Base-by-base conservation (phyloP, 805 yeast genomes). In the Maudiozyma bulderi region DNA sequence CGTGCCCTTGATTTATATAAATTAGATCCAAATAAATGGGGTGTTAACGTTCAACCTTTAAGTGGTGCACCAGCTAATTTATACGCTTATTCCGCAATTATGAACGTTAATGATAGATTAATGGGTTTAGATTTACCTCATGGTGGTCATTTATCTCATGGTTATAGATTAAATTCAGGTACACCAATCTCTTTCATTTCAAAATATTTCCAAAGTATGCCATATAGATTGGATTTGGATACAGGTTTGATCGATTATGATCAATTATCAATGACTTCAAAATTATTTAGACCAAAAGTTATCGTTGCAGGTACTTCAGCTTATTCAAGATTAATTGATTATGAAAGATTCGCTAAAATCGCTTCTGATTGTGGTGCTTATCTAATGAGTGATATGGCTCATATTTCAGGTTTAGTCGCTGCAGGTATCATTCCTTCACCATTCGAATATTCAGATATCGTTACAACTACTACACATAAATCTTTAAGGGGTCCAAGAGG, bases 401-500 rank as follows among this genome's bases (percentile, higher is more conserved):
- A 91, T 69, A 91, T 89, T 55, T 87, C 97, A 28, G 99, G 99
- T 58, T 75, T 91, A 55, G 86, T 91, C 47, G 91, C 99, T 49
- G 96, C 97, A 45, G 93, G 90, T 56, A 96, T 89, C 49, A 84
- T 86, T 42, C 89, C 86, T 59, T 86, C 95, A 39, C 99, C 99
- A 51, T 91, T 91, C 73, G 84, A 83, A 62, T 80, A 84, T 70
- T 85, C 96, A 50, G 99, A 91, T 72, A 86, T 91, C 59, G 98
- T 91, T 65, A 91, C 99, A 55, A 91, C 98, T 54, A 91, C 99
- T 48, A 89, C 97, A 39, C 99, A 91, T 75, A 91, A 91, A 73
- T 89, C 97, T 15, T 79, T 91, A 64, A 86, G 99, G 75, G 99
- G 99, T 42, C 99, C 99, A 69, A 83, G 99, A 74, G 99, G 98